Evolutionary conservation across 345 rosid species (phyloP), one percentile per base, ranked within the genome.

Genomic region (Cardamine chenopodiifolia): DNA sequence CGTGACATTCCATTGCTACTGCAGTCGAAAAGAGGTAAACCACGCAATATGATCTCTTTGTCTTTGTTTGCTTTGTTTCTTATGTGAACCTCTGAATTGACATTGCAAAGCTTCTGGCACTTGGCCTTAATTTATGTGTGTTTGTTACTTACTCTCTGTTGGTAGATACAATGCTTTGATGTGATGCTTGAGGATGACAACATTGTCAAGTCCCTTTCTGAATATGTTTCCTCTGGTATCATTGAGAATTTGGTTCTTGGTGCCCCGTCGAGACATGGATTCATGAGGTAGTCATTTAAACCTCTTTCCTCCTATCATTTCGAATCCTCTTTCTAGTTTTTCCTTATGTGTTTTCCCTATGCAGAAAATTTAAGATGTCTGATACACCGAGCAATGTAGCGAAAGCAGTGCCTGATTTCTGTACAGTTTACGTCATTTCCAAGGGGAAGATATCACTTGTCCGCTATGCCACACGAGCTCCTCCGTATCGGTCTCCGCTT

Each of bases 181-280:
- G 79, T 92, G 10, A 58, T 81, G 10, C 86, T 95, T 12, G 93
- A 90, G 61, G 92, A 84, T 69, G 50, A 74, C 15, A 97, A 87
- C 68, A 79, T 90, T 5, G 89, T 76, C 48, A 92, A 85, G 81
- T 86, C 94, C 59, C 35, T 95, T 34, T 53, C 90, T 8, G 97
- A 95, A 71, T 95, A 90, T 54, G 84, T 85, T 77, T 79, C 93
- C 61, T 76, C 82, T 62, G 82, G 89, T 26, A 90, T 90, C 13
- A 86, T 90, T 52, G 97, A 90, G 82, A 86, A 69, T 76, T 72
- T 92, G 83, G 96, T 92, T 66, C 84, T 95, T 15, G 97, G 97
- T 52, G 82, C 96, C n/a, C 84, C 97, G 0, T 70, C 96, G 0
- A 83, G 88, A 14, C 83, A 83, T 76, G 89, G 93, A 66, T 85